Percentiles rank a stretch among this genome's conserved stretches.
Conservation (phyloP, 495 filamentous ascomycete genomes). For the Xylaria acuta region DNA sequence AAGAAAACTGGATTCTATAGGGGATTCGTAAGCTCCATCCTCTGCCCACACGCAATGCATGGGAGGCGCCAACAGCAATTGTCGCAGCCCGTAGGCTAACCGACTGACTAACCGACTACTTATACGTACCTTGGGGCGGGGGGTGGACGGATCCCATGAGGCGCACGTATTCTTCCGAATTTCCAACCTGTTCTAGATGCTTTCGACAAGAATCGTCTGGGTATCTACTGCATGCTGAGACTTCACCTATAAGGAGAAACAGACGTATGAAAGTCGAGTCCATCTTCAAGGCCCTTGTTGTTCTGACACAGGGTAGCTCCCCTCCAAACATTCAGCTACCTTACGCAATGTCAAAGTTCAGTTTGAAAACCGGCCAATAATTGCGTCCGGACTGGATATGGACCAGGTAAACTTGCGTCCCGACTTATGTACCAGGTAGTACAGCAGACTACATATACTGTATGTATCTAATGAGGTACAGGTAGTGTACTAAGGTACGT, state of each 20-base stretch:
- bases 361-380: neutral
- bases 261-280: neutral
- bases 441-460: too few species aligned
- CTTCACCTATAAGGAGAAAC: neutral
- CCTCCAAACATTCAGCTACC: neutral
- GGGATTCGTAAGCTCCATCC: constrained; percentile 14
- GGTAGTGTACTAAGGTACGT: too few species aligned
- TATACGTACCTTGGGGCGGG: neutral
- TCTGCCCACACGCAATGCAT: neutral
- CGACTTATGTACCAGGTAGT: neutral
- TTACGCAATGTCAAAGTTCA: neutral
- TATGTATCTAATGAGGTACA: too few species aligned
- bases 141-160: neutral
- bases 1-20: constrained; percentile 4
- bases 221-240: neutral
- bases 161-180: neutral
- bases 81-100: neutral
- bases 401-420: neutral
- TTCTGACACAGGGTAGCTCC: neutral
- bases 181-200: neutral
- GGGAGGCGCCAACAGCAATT: neutral
- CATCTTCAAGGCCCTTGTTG: neutral
- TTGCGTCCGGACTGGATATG: neutral
- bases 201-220: neutral
- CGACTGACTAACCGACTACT: neutral